Evolutionary conservation across 1,284 basidiomycete species (phyloP).

Genomic region (Heterobasidion occidentale): DNA sequence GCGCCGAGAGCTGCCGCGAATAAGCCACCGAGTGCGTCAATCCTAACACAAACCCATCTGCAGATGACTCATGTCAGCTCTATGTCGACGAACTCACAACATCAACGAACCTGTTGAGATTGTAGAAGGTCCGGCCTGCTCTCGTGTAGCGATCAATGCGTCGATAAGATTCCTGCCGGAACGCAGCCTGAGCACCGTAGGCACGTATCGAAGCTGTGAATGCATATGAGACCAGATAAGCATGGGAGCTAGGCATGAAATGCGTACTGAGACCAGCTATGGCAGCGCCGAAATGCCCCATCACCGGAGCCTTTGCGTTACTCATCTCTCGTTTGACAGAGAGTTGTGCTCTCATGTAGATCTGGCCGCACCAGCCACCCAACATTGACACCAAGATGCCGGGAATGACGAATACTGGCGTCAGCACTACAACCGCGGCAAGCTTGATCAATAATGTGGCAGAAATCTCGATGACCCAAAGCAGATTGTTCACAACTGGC

Average conservation of each 20-base stretch:
- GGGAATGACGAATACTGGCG: constrained; percentile 35
- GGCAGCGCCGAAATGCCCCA: constrained; percentile 65
- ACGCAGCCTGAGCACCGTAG: constrained; percentile 42
- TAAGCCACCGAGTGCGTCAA: constrained; percentile 42
- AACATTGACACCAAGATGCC: constrained; percentile 31
- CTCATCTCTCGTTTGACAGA: constrained; percentile 74
- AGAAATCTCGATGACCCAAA: constrained; percentile 19
- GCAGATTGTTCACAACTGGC: constrained; percentile 17
- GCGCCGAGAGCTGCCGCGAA: constrained; percentile 46
- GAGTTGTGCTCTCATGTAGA: constrained; percentile 68
- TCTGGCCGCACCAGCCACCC: constrained; percentile 38
- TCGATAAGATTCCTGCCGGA: constrained; percentile 34
- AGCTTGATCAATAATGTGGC: constrained; percentile 32
- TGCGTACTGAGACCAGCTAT: constrained; percentile 55
- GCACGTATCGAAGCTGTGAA: constrained; percentile 51
- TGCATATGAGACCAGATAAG: not conserved
- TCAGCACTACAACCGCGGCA: constrained; percentile 35
- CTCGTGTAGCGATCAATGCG: constrained; percentile 42
- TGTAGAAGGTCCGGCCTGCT: constrained; percentile 40
- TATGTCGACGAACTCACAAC: not conserved
- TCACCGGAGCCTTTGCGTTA: constrained; percentile 58
- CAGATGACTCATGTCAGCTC: constrained; percentile 1
- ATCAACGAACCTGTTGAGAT: constrained; percentile 38
- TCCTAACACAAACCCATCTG: constrained; percentile 49
- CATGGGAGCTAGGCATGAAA: not conserved